phyloP scores from a whole-genome alignment of 148 eudicot genomes.

The Rhododendron ovatum region DNA sequence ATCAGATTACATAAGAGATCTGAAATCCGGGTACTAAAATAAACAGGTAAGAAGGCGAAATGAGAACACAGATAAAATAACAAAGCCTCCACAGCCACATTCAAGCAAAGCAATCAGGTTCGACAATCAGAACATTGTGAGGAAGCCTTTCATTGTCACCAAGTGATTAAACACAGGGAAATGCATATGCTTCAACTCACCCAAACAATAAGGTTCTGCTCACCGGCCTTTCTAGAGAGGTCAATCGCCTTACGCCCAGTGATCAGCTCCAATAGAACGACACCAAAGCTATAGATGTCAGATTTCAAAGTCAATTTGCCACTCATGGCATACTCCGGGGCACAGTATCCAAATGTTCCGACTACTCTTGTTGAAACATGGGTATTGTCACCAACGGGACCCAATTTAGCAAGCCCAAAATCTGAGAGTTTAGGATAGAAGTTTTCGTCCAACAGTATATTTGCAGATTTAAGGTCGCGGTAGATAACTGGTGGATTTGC shows the following conservation, averaged over 20 bases:
- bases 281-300: constrained; percentile 88
- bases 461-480: constrained; percentile 85
- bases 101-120: neutral
- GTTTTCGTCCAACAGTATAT: constrained; percentile 66
- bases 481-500: constrained; percentile 94
- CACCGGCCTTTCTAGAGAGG: constrained; percentile 27
- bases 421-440: constrained; percentile 79
- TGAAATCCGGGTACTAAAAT: neutral
- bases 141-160: neutral
- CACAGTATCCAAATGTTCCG: constrained; percentile 94
- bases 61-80: neutral
- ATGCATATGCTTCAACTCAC: constrained; percentile 35
- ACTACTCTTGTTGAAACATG: constrained; percentile 88
- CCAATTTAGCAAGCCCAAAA: constrained; percentile 89
- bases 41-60: constrained; percentile 2
- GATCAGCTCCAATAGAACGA: constrained; percentile 73
- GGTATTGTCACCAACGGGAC: constrained; percentile 75
- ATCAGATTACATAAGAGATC: neutral
- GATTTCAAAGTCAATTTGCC: constrained; percentile 73
- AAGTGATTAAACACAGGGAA: neutral
- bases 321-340: constrained; percentile 87
- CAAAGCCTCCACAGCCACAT: neutral
- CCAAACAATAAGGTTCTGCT: constrained; percentile 70
- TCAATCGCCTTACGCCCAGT: constrained; percentile 74
- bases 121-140: neutral